A percentile compares a stretch with the other conserved stretches of the same genome.
These are phyloP conservation scores for Trematosphaeria pertusa DNA, from an alignment of 2,329 filamentous ascomycete genomes.

Conservation along the genomic window DNA sequence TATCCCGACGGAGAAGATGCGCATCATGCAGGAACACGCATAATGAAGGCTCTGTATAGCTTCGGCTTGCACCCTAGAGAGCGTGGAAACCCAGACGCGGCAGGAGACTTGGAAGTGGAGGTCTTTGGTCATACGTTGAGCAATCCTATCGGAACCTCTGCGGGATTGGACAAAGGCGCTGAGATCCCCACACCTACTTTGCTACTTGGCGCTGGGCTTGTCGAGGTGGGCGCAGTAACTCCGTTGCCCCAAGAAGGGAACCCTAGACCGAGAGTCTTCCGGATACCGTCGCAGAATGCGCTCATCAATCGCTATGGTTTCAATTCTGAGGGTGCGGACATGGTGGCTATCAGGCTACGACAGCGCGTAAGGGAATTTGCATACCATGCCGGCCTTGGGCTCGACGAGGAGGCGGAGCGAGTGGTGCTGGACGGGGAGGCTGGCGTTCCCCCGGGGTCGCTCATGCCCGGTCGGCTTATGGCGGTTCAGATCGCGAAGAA, in stretches of 20 bases:
- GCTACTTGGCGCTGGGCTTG: constrained; percentile 81
- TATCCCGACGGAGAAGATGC: constrained; percentile 86
- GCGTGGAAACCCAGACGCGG: constrained; percentile 66
- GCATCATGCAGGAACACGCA: constrained; percentile 78
- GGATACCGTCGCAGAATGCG: constrained; percentile 80
- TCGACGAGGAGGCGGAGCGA: constrained; percentile 68
- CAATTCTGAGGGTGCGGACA: constrained; percentile 88
- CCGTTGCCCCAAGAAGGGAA: constrained; percentile 89
- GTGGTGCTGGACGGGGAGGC: constrained; percentile 79
- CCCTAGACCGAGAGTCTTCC: constrained; percentile 84
- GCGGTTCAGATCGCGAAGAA: constrained; percentile 97
- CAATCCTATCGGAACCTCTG: constrained; percentile 95
- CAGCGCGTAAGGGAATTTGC: constrained; percentile 81
- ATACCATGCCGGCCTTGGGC: constrained; percentile 69
- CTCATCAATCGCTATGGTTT: constrained; percentile 96
- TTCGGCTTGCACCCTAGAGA: constrained; percentile 84
- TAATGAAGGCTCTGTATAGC: constrained; percentile 74
- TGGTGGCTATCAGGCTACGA: constrained; percentile 79
- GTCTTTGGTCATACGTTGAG: constrained; percentile 79
- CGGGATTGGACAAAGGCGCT: constrained; percentile 92
- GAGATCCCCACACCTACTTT: constrained; percentile 87
- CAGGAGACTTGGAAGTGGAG: constrained; percentile 62
- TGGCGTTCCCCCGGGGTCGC: constrained; percentile 80
- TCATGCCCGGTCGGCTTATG: constrained; percentile 76
- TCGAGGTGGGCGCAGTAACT: constrained; percentile 92